phyloP scores from a whole-genome alignment of 1,284 basidiomycete species.

The Afroboletus lepidellus region DNA sequence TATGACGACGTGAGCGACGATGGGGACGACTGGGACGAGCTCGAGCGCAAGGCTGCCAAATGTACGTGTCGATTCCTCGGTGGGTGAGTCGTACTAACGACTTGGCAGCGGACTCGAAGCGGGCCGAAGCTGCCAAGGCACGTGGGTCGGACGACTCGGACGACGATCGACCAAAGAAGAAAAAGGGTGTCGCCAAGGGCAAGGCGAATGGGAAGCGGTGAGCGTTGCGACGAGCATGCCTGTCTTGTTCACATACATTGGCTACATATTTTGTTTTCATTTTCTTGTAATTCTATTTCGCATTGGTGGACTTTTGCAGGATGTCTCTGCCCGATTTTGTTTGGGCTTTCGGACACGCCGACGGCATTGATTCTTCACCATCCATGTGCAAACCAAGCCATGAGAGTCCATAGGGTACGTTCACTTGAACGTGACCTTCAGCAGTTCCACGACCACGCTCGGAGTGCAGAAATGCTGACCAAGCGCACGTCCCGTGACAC shows the following conservation, averaged over 20 bases:
- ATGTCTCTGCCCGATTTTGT: too few species aligned
- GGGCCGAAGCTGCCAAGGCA: constrained; percentile 44
- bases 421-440: too few species aligned
- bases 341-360: too few species aligned
- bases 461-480: too few species aligned
- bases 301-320: too few species aligned
- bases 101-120: constrained; percentile 65
- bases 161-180: constrained; percentile 68
- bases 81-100: background rate
- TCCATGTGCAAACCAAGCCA: too few species aligned
- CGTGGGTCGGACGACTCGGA: constrained; percentile 65
- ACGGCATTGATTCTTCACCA: too few species aligned
- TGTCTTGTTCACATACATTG: background rate
- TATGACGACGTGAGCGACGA: constrained; percentile 76
- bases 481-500: too few species aligned
- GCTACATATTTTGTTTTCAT: constrained; percentile 1
- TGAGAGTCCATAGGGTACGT: too few species aligned
- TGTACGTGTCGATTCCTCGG: constrained; percentile 42
- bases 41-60: constrained; percentile 87
- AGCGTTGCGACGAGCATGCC: constrained; percentile 7
- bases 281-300: background rate
- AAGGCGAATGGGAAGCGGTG: constrained; percentile 45
- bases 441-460: too few species aligned
- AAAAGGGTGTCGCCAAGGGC: constrained; percentile 44
- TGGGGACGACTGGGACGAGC: constrained; percentile 93